Evolutionary conservation across 2,329 filamentous ascomycete species (phyloP).

Genomic region (Colletotrichum echinochloae): DNA sequence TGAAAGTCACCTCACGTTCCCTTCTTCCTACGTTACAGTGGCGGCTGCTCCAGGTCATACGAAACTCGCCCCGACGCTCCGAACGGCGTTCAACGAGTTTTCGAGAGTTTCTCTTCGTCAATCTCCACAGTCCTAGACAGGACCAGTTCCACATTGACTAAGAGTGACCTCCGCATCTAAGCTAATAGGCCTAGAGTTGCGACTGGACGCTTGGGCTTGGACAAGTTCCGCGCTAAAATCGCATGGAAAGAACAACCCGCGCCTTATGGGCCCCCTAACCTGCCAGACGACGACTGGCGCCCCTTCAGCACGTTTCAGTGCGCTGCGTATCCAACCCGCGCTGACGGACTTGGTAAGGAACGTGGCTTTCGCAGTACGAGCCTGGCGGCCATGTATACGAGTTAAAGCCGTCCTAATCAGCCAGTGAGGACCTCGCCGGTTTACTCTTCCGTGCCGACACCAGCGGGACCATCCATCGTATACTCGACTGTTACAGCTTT

Average conservation of each 20-base stretch:
- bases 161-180: constrained; percentile 29
- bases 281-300: constrained; percentile 14
- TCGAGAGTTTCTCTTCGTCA: constrained; percentile 20
- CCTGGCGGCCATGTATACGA: constrained; percentile 17
- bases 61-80: neutral
- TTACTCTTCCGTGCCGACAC: constrained; percentile 16
- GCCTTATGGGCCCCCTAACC: constrained; percentile 2
- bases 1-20: too few relatives aligned
- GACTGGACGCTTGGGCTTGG: constrained; percentile 19
- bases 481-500: constrained; percentile 28
- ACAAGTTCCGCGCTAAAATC: constrained; percentile 19
- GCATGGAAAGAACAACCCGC: constrained; percentile 29
- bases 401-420: constrained; percentile 12
- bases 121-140: constrained; percentile 37
- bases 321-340: constrained; percentile 6
- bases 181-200: constrained; percentile 24
- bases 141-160: constrained; percentile 32
- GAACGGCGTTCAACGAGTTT: constrained; percentile 10
- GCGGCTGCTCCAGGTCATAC: neutral
- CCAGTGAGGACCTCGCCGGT: constrained; percentile 22
- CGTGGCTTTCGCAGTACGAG: constrained; percentile 26
- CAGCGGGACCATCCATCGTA: constrained; percentile 2
- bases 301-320: constrained; percentile 10
- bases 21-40: neutral
- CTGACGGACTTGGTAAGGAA: constrained; percentile 29